These are phyloP conservation scores for Epipyxis sp. DNA, from an alignment of 108 stramenopile species.

Conservation along the genomic window DNA sequence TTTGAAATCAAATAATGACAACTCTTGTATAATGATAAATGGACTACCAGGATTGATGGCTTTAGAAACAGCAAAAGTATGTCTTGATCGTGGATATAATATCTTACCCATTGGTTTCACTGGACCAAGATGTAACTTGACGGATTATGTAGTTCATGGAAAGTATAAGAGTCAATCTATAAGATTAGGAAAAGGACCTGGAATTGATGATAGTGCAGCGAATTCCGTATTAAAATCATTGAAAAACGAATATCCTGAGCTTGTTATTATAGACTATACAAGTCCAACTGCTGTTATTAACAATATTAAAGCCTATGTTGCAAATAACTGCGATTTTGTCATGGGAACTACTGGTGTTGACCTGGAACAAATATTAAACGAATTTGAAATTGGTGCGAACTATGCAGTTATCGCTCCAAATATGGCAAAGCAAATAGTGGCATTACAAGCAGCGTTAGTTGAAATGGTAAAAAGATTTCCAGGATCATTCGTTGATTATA, in stretches of 20 bases:
- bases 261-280: slow-evolving; percentile 92
- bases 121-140: background rate
- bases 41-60: background rate
- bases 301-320: slow-evolving; percentile 71
- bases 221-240: background rate
- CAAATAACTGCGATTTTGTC: slow-evolving; percentile 65
- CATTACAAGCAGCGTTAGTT: slow-evolving; percentile 90
- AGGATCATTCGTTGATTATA: slow-evolving; percentile 85
- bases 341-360: slow-evolving; percentile 94
- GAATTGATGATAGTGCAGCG: background rate
- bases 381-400: slow-evolving; percentile 59
- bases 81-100: background rate
- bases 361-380: slow-evolving; percentile 49
- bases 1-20: too few species aligned
- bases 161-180: background rate
- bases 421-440: slow-evolving; percentile 99
- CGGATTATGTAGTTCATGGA: background rate
- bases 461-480: slow-evolving; percentile 81
- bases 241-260: background rate
- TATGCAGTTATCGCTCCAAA: slow-evolving; percentile 92
- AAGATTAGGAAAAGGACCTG: background rate
- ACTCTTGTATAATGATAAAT: background rate
- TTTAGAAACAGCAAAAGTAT: background rate
- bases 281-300: slow-evolving; percentile 90
- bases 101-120: background rate